Evolutionary conservation across 495 filamentous ascomycete genomes (phyloP), one percentile per base, ranked within the genome.

Genomic region (Penicillium paradoxum): DNA sequence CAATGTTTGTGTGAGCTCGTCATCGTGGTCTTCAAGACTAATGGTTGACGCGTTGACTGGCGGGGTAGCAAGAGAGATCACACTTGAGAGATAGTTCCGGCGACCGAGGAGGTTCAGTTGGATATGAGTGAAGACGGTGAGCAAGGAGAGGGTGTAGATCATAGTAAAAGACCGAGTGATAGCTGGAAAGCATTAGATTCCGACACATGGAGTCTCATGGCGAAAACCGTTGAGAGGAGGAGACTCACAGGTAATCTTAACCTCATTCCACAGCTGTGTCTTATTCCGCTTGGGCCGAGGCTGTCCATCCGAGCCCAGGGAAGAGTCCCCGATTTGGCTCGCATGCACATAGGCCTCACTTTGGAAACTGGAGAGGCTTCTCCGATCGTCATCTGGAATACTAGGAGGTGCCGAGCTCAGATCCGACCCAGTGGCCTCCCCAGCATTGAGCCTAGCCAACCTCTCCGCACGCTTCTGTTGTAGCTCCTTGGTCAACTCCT

Each of bases 41-140:
- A 97, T 98, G 0, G 80, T 83, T 14, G 84, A 81, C 14, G 75
- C 75, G 46, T 82, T 64, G 9, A 68, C 64, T 7, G 76, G 71
- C 9, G 73, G 82, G 11, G 83, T 87, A 4, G 93, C 91, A 41
- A 95, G 79, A 6, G 90, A 89, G 8, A 97, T 87, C 6, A 99
- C 93, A 51, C 87, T 92, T 14, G 91, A 93, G 18, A 97, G 83
- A 74, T 99, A 99, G 66, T 89, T 96, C 38, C 91, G 82, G 41
- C 93, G 86, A 36, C 95, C 93, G 22, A 99, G 87, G 29, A 99
- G 88, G 70, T 97, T 99, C 40, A 99, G 83, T 75, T 99, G 93
- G 60, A 97, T 88, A 33, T 93, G 83, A 3, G 93, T 99, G 58
- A 99, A 83, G 66, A 99, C 81, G 13, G 87, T 90, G 40, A 99